Evolutionary conservation across 257 asterid genomes (phyloP).

Genomic region (Oldenlandia corymbosa): DNA sequence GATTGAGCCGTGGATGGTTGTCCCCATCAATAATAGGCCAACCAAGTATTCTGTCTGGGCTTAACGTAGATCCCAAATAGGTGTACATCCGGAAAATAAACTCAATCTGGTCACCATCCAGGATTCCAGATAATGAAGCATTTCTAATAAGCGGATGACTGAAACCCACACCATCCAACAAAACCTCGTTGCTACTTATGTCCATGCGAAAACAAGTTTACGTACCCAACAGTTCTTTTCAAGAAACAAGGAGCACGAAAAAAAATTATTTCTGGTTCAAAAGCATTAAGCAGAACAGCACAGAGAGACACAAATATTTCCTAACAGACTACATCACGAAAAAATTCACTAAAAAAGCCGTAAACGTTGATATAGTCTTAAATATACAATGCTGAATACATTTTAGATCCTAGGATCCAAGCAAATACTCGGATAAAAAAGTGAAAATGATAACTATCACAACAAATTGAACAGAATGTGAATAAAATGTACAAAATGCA

Average conservation of each 20-base stretch:
- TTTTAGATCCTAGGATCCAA: no score
- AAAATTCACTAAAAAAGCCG: background rate
- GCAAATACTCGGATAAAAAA: background rate
- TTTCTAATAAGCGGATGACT: background rate
- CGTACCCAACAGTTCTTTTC: background rate
- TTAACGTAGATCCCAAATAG: no score
- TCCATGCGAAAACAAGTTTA: background rate
- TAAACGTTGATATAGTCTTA: background rate
- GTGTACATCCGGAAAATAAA: background rate
- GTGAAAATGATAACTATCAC: background rate
- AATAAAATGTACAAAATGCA: background rate
- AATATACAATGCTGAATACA: background rate
- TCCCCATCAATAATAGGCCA: background rate
- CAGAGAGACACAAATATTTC: background rate
- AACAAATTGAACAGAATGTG: no score
- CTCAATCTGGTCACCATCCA: background rate
- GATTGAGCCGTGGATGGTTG: background rate
- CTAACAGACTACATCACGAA: background rate
- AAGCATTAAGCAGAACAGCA: background rate
- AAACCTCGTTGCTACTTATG: background rate
- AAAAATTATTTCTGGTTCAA: background rate
- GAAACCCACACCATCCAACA: background rate
- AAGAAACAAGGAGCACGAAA: background rate
- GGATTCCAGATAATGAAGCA: background rate
- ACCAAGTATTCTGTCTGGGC: no score